A percentile compares a stretch with the other conserved stretches of the same genome.
These are phyloP conservation scores for Wickerhamiella australiensis DNA, from an alignment of 805 yeast species.

Conservation along the genomic window DNA sequence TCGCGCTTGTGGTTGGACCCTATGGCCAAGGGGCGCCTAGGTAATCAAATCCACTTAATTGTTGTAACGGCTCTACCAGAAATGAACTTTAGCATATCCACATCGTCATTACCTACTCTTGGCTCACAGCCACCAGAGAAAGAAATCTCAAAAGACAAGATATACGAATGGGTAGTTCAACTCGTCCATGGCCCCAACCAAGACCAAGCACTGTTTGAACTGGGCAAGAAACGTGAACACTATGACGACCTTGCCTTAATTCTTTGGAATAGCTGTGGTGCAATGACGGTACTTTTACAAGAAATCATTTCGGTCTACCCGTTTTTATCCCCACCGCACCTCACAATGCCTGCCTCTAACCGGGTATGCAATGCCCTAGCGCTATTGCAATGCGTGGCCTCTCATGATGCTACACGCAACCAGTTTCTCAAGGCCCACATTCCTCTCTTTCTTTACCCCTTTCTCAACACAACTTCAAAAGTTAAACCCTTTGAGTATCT, in stretches of 20 bases:
- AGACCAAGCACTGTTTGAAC: constrained; percentile 82
- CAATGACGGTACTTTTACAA: constrained; percentile 79
- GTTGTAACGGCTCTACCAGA: too few relatives aligned
- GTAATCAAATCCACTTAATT: neutral
- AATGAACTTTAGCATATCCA: constrained; percentile 10
- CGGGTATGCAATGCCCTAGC: constrained; percentile 94
- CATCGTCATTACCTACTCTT: constrained; percentile 6
- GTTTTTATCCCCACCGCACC: constrained; percentile 68
- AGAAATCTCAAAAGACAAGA: constrained; percentile 43
- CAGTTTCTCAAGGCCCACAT: constrained; percentile 80
- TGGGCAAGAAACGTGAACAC: constrained; percentile 89
- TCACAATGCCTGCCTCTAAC: constrained; percentile 77
- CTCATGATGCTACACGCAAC: constrained; percentile 80
- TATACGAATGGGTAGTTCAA: constrained; percentile 82
- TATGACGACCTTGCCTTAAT: constrained; percentile 89
- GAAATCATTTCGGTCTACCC: constrained; percentile 90
- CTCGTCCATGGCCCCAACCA: constrained; percentile 80
- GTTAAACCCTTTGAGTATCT: constrained; percentile 89
- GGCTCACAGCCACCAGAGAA: constrained; percentile 9
- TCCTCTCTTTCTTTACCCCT: constrained; percentile 86
- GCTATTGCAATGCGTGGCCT: constrained; percentile 89
- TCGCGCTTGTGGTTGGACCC: too few relatives aligned
- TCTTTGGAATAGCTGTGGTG: constrained; percentile 93
- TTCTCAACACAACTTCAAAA: constrained; percentile 80
- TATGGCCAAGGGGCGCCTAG: neutral